phyloP scores from a whole-genome alignment of 2,329 filamentous ascomycete genomes.

The Daldinia sp. region DNA sequence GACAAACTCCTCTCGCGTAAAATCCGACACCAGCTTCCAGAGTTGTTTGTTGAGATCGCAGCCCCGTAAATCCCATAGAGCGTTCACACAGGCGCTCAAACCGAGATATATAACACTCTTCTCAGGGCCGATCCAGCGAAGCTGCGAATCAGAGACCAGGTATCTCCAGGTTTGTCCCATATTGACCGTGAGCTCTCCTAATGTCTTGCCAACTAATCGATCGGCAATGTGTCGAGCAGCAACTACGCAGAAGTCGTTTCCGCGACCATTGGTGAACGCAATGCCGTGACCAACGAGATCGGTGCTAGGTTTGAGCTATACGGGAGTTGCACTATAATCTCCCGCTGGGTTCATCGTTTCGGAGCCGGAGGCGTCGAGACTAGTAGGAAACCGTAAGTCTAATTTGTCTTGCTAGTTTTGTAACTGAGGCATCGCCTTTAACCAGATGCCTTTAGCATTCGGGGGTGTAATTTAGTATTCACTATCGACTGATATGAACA shows the following conservation, averaged over 20 bases:
- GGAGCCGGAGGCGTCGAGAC: not conserved
- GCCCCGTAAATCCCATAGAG: not conserved
- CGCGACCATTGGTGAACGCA: too few species aligned
- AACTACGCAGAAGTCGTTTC: not conserved
- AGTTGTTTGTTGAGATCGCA: not conserved
- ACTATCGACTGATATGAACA: not conserved
- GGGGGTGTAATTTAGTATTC: not conserved
- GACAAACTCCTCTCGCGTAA: not conserved
- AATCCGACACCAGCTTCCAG: not conserved
- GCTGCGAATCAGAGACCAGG: not conserved
- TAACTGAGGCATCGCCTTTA: not conserved
- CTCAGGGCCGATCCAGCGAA: not conserved
- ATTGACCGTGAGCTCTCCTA: not conserved
- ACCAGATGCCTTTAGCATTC: too few species aligned
- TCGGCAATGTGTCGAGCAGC: not conserved
- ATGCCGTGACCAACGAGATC: too few species aligned
- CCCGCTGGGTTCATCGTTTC: not conserved
- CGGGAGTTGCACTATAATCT: too few species aligned
- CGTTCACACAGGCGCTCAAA: not conserved
- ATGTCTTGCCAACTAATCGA: not conserved
- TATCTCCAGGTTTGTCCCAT: not conserved
- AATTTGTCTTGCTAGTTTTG: not conserved
- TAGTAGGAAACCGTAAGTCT: not conserved
- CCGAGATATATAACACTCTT: not conserved
- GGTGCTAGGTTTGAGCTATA: too few species aligned